Conservation (phyloP, 176 grass and related monocot species). For the Alopecurus myosuroides region DNA sequence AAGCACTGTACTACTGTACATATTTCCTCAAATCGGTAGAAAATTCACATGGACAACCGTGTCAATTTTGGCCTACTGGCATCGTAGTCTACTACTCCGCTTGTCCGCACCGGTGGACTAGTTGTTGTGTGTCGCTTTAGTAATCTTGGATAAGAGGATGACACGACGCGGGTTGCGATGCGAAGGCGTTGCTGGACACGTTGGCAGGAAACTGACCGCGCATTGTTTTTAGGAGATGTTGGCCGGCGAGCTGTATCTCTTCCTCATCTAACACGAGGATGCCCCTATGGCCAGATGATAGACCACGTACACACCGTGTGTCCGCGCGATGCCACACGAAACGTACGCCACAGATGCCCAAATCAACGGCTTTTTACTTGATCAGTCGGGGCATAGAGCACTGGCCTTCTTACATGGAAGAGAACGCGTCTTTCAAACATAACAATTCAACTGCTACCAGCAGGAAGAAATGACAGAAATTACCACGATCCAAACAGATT, state of each 20-base stretch:
- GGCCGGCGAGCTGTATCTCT: neutral
- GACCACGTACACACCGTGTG: neutral
- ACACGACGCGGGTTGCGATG: neutral
- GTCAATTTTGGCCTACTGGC: neutral
- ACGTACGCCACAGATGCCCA: neutral
- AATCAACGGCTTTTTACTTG: no score
- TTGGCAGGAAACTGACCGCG: neutral
- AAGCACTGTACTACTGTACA: no score
- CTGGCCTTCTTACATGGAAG: no score
- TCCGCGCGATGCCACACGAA: neutral
- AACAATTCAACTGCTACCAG: no score
- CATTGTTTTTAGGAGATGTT: slow-evolving; percentile 6
- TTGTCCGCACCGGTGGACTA: neutral
- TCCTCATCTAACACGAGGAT: neutral
- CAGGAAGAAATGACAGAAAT: no score
- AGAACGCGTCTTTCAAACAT: no score
- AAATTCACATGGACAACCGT: neutral
- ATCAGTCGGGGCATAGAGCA: no score
- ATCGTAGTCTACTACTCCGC: no score
- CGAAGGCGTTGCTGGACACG: slow-evolving; percentile 20
- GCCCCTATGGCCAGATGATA: neutral
- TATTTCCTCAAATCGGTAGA: neutral
- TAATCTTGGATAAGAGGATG: slow-evolving; percentile 2
- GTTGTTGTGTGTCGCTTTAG: neutral
- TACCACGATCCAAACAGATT: neutral